Evolutionary conservation across 2,329 filamentous ascomycete genomes (phyloP), one percentile per base, ranked within the genome.

Genomic region (Zymoseptoria ardabiliae): DNA sequence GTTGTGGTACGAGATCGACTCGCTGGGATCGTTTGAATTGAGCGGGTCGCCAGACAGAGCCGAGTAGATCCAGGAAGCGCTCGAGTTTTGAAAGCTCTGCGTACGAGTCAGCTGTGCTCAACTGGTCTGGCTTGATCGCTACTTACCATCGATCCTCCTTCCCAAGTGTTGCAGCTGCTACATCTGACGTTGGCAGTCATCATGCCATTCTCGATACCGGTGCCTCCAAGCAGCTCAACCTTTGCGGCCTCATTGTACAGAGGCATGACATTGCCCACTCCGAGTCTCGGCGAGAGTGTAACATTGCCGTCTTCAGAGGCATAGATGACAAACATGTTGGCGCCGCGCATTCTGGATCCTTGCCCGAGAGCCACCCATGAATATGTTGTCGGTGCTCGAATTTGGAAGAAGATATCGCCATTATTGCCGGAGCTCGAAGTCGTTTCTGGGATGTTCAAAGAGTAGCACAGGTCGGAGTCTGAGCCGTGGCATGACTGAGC

Each of bases 271-370:
- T 82, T 68, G 6, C 79, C 80, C 10, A 64, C 71, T 8, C 77
- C 77, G 7, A 74, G 63, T 49, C 83, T 73, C 8, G 82, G 79
- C 1, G 82, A 85, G 8, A 86, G 63, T 0, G 83, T 86, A 13
- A 86, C 80, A 62, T 84, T 85, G 25, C 81, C 78, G 45, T 71
- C 72, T 45, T 76, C 73, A 28, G 78, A 76, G n/a, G 79, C 75
- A 64, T 85, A 85, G 3, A 84, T 73, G 50, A 85, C 71, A 66
- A 85, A 84, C 52, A 85, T 84, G 67, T 83, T 82, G 8, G 82
- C 69, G 21, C 77, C 78, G 19, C 68, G 63, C 83, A 85, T 85
- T 21, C 68, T 63, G 1, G 61, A 71, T 20, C 83, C 82, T 66
- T 84, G 81, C 6, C 81, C 82, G 5, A 85, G 69, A 3, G 75